A percentile compares a stretch with the other conserved stretches of the same genome.
These are phyloP conservation scores for Lithohypha guttulata DNA, from an alignment of 2,329 filamentous ascomycete species.

Conservation along the genomic window DNA sequence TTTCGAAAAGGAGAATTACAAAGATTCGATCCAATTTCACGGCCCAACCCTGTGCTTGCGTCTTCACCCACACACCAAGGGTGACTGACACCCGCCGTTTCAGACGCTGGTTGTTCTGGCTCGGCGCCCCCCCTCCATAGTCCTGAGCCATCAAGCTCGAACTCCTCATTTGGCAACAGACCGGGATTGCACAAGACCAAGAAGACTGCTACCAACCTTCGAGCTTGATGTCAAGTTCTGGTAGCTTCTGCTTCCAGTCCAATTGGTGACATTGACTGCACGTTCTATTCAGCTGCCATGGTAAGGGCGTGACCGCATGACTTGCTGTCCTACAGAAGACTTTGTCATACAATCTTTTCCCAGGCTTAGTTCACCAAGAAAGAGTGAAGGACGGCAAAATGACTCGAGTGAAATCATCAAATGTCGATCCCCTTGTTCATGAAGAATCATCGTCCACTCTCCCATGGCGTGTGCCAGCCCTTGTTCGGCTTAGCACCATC, in stretches of 20 bases:
- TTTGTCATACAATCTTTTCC: not conserved
- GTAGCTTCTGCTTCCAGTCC: not conserved
- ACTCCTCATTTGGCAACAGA: not conserved
- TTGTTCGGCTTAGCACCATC: conserved; percentile 4
- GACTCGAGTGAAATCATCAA: conserved; percentile 3
- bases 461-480: conserved; percentile 3
- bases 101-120: conserved; percentile 4
- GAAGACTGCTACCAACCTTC: not conserved
- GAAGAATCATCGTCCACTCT: not conserved
- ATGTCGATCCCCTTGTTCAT: conserved; percentile 1
- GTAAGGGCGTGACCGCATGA: conserved; percentile 1
- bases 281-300: not conserved
- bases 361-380: not conserved
- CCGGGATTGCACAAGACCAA: not conserved
- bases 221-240: not conserved
- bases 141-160: not conserved
- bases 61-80: conserved; percentile 5
- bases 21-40: not conserved
- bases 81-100: conserved; percentile 5
- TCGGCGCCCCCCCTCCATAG: not conserved
- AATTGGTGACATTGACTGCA: not conserved
- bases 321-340: not conserved
- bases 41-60: conserved; percentile 3
- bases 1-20: too few species aligned
- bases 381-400: not conserved